These are phyloP conservation scores for Trichosporon inkin DNA, from an alignment of 1,284 basidiomycete genomes.

Conservation along the genomic window DNA sequence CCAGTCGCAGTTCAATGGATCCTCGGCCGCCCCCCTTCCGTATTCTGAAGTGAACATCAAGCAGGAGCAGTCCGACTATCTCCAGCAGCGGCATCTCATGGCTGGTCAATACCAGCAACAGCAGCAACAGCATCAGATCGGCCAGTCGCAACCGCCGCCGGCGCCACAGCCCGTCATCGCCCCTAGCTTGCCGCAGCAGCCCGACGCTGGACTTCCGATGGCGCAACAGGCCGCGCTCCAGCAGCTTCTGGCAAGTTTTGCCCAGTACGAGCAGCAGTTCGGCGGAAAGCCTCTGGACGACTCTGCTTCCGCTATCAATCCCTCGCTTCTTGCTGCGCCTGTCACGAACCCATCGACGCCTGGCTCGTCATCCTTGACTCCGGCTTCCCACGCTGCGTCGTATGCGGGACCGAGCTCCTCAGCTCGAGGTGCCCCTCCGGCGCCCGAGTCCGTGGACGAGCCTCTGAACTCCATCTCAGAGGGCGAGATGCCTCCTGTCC, in stretches of 20 bases:
- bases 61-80: conserved; percentile 37
- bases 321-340: conserved; percentile 25
- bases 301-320: conserved; percentile 24
- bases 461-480: conserved; percentile 32
- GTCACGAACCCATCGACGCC: not conserved
- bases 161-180: conserved; percentile 5
- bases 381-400: not conserved
- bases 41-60: conserved; percentile 29
- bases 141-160: conserved; percentile 10
- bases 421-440: not conserved
- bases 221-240: conserved; percentile 43
- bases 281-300: conserved; percentile 23
- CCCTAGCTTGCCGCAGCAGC: not conserved
- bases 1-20: conserved; percentile 4
- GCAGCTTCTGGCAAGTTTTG: conserved; percentile 38
- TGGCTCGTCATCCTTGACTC: conserved; percentile 11
- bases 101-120: conserved; percentile 11
- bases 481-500: conserved; percentile 22
- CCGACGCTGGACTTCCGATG: conserved; percentile 22
- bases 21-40: conserved; percentile 4
- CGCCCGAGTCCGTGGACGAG: conserved; percentile 27
- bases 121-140: conserved; percentile 9
- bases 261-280: conserved; percentile 37
- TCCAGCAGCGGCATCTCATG: conserved; percentile 4
- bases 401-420: not conserved